Evolutionary conservation across 352 stramenopile species (phyloP), one percentile per base, ranked within the genome.

Genomic region (Pythium brassicae): DNA sequence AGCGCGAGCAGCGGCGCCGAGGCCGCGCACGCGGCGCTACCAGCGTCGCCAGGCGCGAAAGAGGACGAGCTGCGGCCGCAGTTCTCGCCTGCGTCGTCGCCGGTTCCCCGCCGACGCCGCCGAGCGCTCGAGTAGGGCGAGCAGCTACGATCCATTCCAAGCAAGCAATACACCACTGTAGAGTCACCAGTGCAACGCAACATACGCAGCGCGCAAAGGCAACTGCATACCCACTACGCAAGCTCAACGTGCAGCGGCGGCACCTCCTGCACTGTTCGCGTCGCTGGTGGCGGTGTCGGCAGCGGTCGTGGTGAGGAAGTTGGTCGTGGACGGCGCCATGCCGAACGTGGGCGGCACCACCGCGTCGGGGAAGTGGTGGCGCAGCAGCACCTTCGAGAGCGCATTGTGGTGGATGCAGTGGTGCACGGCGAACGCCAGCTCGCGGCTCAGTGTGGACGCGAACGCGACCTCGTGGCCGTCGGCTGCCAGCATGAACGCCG

Each of bases 331-430:
- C 10, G 85, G 85, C 42, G 85, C 85, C 62, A 89, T 82, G 49
- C 85, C 85, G 55, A 89, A 94, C 19, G 62, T 55, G 10, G 54
- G 46, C 7, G 83, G 78, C 14, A 92, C 40, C 2, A 2, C 37
- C 9, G 80, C 50, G 10, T 68, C 35, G 4, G 83, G 81, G 50
- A 91, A 93, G 53, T 92, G 75, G 48, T 83, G 69, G 17, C 66
- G 67, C 52, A 92, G 61, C 50, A 94, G 61, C 45, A 91, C 68
- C 59, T 89, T 88, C 42, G 86, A 80, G 51, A 92, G 55, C 50
- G 83, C 82, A 61, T 92, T 92, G 67, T 94, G 84, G 68, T 94
- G 84, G 63, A 94, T 94, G 57, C 71, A 88, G 61, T 94, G 84
- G 62, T 94, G 84, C 51, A 90, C 81, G 1, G 82, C 83, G 49